Conservation (phyloP, 169 alveolate genomes). For the Plasmodium knowlesi region DNA sequence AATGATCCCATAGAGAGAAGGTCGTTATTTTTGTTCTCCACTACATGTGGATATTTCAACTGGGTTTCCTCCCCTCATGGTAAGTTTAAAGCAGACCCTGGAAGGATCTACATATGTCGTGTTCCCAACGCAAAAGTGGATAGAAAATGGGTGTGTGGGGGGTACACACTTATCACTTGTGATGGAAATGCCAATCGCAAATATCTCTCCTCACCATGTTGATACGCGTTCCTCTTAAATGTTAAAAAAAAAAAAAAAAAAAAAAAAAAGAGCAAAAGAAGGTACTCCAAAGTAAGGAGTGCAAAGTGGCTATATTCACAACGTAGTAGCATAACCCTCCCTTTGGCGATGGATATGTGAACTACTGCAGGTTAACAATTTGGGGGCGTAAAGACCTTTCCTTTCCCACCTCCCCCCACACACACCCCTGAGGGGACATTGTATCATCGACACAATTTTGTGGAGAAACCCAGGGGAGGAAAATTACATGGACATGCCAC, state of each 20-base stretch:
- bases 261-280: neutral
- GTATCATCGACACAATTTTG: neutral
- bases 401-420: neutral
- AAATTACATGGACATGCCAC: constrained; percentile 68
- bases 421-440: neutral
- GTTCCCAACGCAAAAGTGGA: neutral
- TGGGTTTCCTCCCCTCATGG: neutral
- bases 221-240: neutral
- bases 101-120: neutral
- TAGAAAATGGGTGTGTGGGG: neutral
- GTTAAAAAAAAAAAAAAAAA: neutral
- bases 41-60: neutral
- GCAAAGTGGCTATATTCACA: neutral
- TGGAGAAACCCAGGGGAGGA: neutral
- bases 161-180: neutral
- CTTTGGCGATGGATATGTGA: neutral
- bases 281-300: neutral
- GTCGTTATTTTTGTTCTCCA: neutral
- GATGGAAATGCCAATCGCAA: neutral
- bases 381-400: neutral
- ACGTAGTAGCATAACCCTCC: neutral
- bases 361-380: neutral
- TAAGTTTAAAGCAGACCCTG: neutral
- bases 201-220: neutral
- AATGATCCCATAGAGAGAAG: neutral